These are phyloP conservation scores for Candida tropicalis DNA, from an alignment of 1,139 yeast species.

Conservation along the genomic window DNA sequence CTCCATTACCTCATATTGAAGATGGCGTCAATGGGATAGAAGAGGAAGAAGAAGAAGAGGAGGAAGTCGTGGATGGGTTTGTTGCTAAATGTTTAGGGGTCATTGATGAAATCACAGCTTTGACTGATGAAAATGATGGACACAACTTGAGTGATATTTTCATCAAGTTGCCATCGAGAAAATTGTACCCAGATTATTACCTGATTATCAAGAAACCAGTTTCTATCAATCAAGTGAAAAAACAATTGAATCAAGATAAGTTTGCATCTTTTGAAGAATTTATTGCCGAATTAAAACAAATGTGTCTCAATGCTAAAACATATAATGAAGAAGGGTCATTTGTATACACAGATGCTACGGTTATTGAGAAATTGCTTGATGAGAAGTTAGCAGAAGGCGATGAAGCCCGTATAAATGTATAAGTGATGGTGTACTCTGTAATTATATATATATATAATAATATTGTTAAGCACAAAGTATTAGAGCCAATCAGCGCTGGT, in stretches of 20 bases:
- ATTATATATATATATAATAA: too few species aligned
- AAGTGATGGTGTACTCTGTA: too few species aligned
- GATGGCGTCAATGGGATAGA: conserved; percentile 25
- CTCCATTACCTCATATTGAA: conserved; percentile 23
- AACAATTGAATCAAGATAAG: conserved; percentile 54
- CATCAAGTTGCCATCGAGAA: conserved; percentile 66
- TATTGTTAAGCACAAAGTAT: too few species aligned
- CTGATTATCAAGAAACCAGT: conserved; percentile 62
- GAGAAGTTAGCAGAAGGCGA: conserved; percentile 1
- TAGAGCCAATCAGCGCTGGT: not conserved
- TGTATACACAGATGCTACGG: conserved; percentile 71
- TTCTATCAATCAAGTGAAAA: conserved; percentile 58
- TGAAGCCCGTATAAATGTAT: too few species aligned
- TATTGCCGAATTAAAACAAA: conserved; percentile 56
- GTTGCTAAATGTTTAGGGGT: conserved; percentile 27
- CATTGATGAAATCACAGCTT: conserved; percentile 36
- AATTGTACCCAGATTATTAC: conserved; percentile 73
- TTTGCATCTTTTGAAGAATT: conserved; percentile 58
- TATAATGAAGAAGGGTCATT: conserved; percentile 86
- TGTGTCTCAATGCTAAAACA: conserved; percentile 78
- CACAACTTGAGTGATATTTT: conserved; percentile 59
- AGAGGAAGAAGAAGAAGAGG: conserved; percentile 23
- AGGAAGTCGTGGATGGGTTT: conserved; percentile 20
- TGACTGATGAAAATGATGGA: conserved; percentile 46
- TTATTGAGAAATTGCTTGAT: conserved; percentile 46